Evolutionary conservation across 345 rosid species (phyloP).

Genomic region (Garcia nutans): DNA sequence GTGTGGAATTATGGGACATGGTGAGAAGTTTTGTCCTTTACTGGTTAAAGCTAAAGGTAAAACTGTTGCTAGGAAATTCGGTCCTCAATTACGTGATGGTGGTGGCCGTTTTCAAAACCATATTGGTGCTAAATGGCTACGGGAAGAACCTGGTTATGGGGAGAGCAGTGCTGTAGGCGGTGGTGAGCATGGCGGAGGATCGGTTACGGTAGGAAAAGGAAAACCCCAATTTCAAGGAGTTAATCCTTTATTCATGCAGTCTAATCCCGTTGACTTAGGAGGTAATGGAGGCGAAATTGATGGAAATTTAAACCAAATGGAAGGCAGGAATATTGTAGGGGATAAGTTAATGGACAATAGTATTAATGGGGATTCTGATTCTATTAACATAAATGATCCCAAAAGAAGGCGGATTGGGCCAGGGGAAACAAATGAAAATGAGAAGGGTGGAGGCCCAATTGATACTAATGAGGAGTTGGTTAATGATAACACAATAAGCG

Average conservation of each 20-base stretch:
- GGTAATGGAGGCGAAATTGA: background rate
- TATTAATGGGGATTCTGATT: too few species aligned
- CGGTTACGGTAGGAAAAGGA: background rate
- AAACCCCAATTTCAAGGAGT: background rate
- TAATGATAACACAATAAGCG: background rate
- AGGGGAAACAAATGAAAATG: too few species aligned
- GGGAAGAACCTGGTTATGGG: background rate
- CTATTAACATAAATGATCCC: too few species aligned
- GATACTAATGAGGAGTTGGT: too few species aligned
- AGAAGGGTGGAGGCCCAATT: too few species aligned
- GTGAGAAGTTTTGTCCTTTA: background rate
- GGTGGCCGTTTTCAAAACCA: too few species aligned
- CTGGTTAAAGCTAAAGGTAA: background rate
- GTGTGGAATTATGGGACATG: background rate
- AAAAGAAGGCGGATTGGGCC: too few species aligned
- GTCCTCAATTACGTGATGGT: background rate
- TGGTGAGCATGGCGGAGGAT: background rate
- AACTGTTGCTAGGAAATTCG: too few species aligned
- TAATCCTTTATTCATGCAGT: background rate
- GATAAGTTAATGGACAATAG: too few species aligned
- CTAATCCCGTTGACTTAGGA: background rate
- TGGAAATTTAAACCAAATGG: background rate
- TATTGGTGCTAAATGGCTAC: too few species aligned
- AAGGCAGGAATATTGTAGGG: too few species aligned
- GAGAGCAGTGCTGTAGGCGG: background rate